phyloP scores from a whole-genome alignment of 139 green algal genomes.

The Pedinophyceae sp. region DNA sequence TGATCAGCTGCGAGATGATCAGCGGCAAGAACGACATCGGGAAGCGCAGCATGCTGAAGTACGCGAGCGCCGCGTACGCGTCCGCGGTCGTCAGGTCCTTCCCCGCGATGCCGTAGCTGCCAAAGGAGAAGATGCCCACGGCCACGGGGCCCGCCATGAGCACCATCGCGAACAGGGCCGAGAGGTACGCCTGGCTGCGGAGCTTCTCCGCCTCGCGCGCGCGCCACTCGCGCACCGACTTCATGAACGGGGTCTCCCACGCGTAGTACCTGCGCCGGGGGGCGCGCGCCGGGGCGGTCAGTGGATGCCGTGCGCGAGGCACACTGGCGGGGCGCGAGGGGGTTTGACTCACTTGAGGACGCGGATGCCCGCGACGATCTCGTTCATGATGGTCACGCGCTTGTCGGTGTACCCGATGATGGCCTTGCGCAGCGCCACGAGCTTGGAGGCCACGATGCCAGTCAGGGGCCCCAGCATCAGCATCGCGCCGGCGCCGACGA shows the following conservation, averaged over 20 bases:
- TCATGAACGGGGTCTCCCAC: constrained; percentile 21
- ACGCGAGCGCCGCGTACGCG: constrained; percentile 73
- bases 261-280: constrained; percentile 32
- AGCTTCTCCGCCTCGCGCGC: too few relatives aligned
- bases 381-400: constrained; percentile 71
- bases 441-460: constrained; percentile 41
- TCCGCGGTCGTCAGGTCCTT: constrained; percentile 13
- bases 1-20: constrained; percentile 30
- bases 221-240: too few relatives aligned
- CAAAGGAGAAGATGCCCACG: too few relatives aligned
- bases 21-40: constrained; percentile 76
- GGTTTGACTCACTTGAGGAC: too few relatives aligned
- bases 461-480: constrained; percentile 50
- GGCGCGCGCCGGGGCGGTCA: too few relatives aligned
- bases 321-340: background rate
- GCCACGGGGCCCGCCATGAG: too few relatives aligned
- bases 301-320: constrained; percentile 29
- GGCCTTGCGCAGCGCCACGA: constrained; percentile 33
- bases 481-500: constrained; percentile 72
- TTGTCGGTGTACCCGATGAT: constrained; percentile 71
- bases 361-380: constrained; percentile 59
- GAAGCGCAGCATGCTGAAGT: constrained; percentile 87
- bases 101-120: constrained; percentile 42
- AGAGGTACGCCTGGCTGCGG: too few relatives aligned
- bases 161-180: too few relatives aligned